These are phyloP conservation scores for Helenozyma rhizophorensis DNA, from an alignment of 805 yeast species.

Conservation along the genomic window DNA sequence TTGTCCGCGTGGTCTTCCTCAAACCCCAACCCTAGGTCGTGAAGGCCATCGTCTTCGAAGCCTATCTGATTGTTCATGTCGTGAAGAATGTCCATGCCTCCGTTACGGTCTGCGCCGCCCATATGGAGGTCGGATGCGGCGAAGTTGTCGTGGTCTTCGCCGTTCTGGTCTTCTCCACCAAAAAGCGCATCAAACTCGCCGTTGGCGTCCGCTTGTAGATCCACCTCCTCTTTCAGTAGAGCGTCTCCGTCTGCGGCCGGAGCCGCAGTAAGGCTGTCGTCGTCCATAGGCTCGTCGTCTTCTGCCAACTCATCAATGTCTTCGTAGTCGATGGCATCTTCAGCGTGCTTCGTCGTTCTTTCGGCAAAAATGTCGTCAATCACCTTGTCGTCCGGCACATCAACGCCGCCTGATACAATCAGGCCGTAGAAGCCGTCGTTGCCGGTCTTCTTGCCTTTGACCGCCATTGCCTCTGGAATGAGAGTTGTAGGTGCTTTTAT, in stretches of 20 bases:
- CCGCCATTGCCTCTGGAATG: no score
- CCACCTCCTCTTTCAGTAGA: slow-evolving; percentile 11
- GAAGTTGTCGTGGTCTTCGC: slow-evolving; percentile 3
- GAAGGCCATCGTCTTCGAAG: slow-evolving; percentile 18
- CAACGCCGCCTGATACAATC: slow-evolving; percentile 12
- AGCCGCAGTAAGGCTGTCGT: slow-evolving; percentile 1
- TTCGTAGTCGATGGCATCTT: slow-evolving; percentile 89
- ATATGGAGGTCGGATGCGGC: slow-evolving; percentile 19
- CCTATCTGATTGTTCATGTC: slow-evolving; percentile 11
- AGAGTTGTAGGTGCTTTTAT: no score
- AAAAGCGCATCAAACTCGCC: slow-evolving; percentile 38
- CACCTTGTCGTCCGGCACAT: slow-evolving; percentile 33
- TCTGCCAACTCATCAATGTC: slow-evolving; percentile 95
- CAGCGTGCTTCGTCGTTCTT: slow-evolving; percentile 63
- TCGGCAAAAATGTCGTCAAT: slow-evolving; percentile 37
- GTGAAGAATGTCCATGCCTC: slow-evolving; percentile 14
- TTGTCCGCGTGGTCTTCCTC: slow-evolving; percentile 18
- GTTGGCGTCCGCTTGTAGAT: slow-evolving; percentile 31
- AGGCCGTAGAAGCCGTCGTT: neutral
- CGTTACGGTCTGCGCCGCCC: neutral
- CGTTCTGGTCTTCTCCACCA: slow-evolving; percentile 27
- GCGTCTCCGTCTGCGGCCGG: slow-evolving; percentile 1
- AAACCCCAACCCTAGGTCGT: slow-evolving; percentile 16
- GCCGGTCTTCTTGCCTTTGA: neutral
- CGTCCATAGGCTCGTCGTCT: slow-evolving; percentile 48